These are phyloP conservation scores for Yarrowia alimentaria DNA, from an alignment of 805 yeast species.

Conservation along the genomic window DNA sequence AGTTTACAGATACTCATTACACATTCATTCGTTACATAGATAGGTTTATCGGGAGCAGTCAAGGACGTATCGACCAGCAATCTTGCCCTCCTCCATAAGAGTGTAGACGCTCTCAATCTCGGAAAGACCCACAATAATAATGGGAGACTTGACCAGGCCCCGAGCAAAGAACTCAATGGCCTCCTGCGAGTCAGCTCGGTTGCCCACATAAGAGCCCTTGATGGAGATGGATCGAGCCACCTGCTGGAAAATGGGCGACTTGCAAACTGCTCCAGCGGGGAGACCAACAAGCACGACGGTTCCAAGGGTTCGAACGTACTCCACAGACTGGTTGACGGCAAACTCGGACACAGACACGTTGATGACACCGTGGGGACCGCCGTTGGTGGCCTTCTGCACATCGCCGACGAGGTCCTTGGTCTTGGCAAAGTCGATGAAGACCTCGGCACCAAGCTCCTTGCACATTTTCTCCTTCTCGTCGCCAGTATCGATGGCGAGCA, in stretches of 20 bases:
- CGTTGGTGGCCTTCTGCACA: conserved; percentile 49
- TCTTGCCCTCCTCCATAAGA: conserved; percentile 60
- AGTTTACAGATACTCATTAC: too few relatives aligned
- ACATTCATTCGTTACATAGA: too few relatives aligned
- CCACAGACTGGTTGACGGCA: conserved; percentile 56
- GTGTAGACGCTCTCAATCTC: conserved; percentile 50
- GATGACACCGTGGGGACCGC: conserved; percentile 70
- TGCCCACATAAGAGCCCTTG: conserved; percentile 59
- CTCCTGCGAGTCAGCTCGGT: conserved; percentile 59
- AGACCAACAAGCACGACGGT: conserved; percentile 61
- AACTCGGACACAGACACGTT: conserved; percentile 60
- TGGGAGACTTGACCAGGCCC: conserved; percentile 54
- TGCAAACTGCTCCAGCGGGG: conserved; percentile 59
- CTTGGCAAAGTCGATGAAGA: conserved; percentile 55
- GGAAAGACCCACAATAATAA: conserved; percentile 55
- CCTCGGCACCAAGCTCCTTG: conserved; percentile 62
- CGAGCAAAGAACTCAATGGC: conserved; percentile 55
- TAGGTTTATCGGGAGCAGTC: too few relatives aligned
- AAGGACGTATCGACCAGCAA: conserved; percentile 63
- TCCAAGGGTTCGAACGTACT: conserved; percentile 50
- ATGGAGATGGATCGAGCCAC: conserved; percentile 56
- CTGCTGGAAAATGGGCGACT: conserved; percentile 52
- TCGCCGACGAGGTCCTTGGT: conserved; percentile 49
- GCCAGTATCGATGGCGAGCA: conserved; percentile 70
- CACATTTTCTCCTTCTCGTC: conserved; percentile 56